A percentile compares a stretch with the other conserved stretches of the same genome.
Conservation (phyloP, 73 alveolate genomes). For the Halteria grandinella region DNA sequence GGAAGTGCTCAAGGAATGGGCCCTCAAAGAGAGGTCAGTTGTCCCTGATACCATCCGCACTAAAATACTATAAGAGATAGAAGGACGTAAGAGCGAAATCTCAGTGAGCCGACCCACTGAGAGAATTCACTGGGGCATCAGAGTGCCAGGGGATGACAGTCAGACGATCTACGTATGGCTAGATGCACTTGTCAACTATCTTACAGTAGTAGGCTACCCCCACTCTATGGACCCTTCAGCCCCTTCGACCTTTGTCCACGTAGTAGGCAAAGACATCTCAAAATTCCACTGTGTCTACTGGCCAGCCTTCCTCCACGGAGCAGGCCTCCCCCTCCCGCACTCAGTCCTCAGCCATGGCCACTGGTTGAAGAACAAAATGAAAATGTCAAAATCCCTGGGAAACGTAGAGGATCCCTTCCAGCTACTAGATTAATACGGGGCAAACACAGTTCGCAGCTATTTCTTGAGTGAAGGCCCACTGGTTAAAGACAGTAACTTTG, state of each 20-base stretch:
- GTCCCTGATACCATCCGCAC: constrained; percentile 49
- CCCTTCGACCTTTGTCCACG: constrained; percentile 65
- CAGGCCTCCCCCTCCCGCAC: constrained; percentile 57
- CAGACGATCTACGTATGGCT: constrained; percentile 85
- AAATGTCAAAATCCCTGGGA: constrained; percentile 81
- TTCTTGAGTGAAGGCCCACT: constrained; percentile 79
- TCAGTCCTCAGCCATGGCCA: constrained; percentile 75
- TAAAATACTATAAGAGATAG: constrained; percentile 55
- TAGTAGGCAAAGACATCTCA: constrained; percentile 84
- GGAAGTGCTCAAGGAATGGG: constrained; percentile 7
- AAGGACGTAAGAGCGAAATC: constrained; percentile 35
- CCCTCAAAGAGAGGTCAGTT: background rate
- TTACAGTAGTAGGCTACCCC: constrained; percentile 62
- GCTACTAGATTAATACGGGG: constrained; percentile 49
- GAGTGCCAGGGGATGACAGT: constrained; percentile 71
- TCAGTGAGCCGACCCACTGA: constrained; percentile 75
- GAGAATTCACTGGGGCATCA: constrained; percentile 78
- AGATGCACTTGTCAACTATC: constrained; percentile 81
- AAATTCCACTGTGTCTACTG: constrained; percentile 83
- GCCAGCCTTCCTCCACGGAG: constrained; percentile 71
- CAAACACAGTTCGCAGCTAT: constrained; percentile 66
- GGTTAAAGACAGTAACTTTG: constrained; percentile 66
- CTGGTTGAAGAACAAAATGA: constrained; percentile 76
- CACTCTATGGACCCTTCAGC: constrained; percentile 17
- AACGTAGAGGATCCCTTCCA: constrained; percentile 79